Conservation (phyloP, 257 asterid genomes). For the Solanum pennellii region DNA sequence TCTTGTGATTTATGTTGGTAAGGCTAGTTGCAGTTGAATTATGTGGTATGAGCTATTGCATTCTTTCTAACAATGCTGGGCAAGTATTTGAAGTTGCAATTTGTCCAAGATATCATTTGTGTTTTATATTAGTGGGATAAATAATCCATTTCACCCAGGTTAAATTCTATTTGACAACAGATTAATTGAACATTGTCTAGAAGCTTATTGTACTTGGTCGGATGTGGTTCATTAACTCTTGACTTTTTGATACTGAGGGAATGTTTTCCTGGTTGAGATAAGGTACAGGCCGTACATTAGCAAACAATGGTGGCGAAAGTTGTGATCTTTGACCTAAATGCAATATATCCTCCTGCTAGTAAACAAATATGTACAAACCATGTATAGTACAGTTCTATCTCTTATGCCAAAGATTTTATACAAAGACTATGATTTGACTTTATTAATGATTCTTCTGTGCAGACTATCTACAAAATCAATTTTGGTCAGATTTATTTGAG, state of each 20-base stretch:
- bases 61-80: not conserved
- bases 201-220: not conserved
- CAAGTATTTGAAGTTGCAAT: not conserved
- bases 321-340: not conserved
- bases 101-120: not conserved
- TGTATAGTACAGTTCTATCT: not conserved
- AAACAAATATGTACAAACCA: not conserved
- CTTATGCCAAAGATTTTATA: not conserved
- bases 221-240: not conserved
- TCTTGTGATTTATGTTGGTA: not conserved
- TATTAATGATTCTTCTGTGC: slow-evolving; percentile 14
- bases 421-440: not conserved
- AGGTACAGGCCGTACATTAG: not conserved
- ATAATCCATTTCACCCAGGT: not conserved
- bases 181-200: not conserved
- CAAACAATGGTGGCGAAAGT: not conserved
- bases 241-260: not conserved
- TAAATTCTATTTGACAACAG: not conserved
- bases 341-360: not conserved
- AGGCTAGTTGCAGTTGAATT: not conserved
- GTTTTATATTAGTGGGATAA: not conserved
- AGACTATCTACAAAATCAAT: slow-evolving; percentile 86
- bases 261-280: not conserved
- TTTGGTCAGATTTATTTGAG: slow-evolving; percentile 96
- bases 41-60: not conserved